Evolutionary conservation across 345 rosid genomes (phyloP).

Genomic region (Gossypium thurberi): DNA sequence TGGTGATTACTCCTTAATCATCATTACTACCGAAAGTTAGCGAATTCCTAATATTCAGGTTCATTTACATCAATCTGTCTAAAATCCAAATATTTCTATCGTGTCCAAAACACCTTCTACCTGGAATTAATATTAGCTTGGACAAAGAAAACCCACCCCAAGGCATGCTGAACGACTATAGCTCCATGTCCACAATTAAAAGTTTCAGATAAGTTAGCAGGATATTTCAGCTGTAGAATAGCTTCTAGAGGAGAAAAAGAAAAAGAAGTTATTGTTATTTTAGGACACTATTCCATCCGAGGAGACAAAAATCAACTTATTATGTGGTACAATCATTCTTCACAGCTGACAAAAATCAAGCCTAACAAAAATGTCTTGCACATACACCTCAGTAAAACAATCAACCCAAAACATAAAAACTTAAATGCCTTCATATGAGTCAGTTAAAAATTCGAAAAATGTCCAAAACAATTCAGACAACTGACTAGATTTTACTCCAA

Average conservation of each 20-base stretch:
- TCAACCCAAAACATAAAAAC: neutral
- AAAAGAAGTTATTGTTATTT: neutral
- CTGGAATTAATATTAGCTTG: neutral
- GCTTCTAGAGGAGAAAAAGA: neutral
- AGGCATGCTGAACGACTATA: neutral
- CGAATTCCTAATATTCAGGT: neutral
- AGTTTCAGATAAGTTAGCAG: neutral
- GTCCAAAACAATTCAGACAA: neutral
- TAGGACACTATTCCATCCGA: neutral
- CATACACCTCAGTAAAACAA: neutral
- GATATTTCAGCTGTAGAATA: neutral
- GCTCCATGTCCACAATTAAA: neutral
- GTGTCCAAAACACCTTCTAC: neutral
- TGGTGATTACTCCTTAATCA: neutral
- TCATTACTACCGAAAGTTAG: neutral
- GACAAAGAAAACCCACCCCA: neutral
- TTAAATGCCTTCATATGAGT: neutral
- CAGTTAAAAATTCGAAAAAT: neutral
- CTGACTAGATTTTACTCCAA: neutral
- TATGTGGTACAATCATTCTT: neutral
- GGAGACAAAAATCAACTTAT: neutral
- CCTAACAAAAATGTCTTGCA: neutral
- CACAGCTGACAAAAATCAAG: neutral
- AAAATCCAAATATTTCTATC: no score
- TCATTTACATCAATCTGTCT: no score